phyloP scores from a whole-genome alignment of 2,329 filamentous ascomycete genomes.

The Scopulariopsis brevicaulis region DNA sequence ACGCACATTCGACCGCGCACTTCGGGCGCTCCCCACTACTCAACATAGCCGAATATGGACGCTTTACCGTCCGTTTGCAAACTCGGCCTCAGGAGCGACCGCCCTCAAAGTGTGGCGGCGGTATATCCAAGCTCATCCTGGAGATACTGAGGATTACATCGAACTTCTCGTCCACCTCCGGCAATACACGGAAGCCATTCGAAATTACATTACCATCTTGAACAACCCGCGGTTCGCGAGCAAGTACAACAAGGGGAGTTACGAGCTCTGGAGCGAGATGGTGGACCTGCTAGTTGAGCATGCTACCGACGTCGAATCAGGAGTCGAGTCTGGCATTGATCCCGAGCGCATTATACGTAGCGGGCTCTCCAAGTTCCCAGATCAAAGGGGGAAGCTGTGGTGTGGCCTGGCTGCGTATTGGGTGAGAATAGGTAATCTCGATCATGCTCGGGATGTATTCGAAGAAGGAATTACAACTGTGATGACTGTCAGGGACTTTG shows the following conservation, averaged over 20 bases:
- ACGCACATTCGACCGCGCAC: conserved; percentile 80
- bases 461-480: conserved; percentile 96
- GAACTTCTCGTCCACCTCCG: conserved; percentile 72
- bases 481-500: conserved; percentile 97
- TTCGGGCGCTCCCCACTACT: conserved; percentile 83
- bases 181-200: conserved; percentile 82
- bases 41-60: conserved; percentile 96
- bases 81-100: conserved; percentile 79
- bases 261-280: conserved; percentile 97
- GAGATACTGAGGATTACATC: conserved; percentile 91
- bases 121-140: conserved; percentile 95
- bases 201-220: conserved; percentile 82
- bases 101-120: conserved; percentile 88
- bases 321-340: conserved; percentile 71
- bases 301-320: conserved; percentile 73
- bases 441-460: conserved; percentile 83
- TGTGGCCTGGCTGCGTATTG: conserved; percentile 91
- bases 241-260: conserved; percentile 88
- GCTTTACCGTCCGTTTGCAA: conserved; percentile 81
- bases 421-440: conserved; percentile 87
- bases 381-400: conserved; percentile 93
- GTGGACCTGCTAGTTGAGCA: conserved; percentile 87
- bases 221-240: conserved; percentile 86
- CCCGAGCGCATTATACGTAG: conserved; percentile 89
- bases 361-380: conserved; percentile 80